Percentiles rank a stretch among this genome's conserved stretches.
Conservation (phyloP, 2,329 filamentous ascomycete species). For the Periglandula ipomoeae region DNA sequence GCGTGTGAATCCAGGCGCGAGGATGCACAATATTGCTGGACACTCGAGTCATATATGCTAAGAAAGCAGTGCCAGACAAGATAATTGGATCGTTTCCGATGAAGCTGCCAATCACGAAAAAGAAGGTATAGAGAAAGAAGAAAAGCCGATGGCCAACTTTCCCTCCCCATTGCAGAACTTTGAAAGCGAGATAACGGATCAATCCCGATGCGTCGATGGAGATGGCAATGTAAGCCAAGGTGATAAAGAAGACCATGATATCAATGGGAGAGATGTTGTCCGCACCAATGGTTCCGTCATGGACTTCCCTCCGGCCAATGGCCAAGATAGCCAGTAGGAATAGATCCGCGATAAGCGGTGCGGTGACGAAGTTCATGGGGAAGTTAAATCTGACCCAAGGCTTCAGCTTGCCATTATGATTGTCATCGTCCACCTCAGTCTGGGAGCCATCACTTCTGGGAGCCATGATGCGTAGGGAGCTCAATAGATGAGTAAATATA, state of each 20-base stretch:
- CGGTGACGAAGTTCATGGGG: slow-evolving; percentile 62
- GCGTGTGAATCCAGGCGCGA: slow-evolving; percentile 62
- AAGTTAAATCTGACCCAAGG: slow-evolving; percentile 44
- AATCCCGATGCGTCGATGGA: slow-evolving; percentile 68
- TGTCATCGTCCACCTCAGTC: slow-evolving; percentile 14
- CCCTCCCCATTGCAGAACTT: slow-evolving; percentile 58
- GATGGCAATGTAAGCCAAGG: slow-evolving; percentile 66
- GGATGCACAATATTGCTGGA: slow-evolving; percentile 65
- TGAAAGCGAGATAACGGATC: slow-evolving; percentile 62
- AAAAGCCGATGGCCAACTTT: slow-evolving; percentile 58
- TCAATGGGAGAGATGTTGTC: slow-evolving; percentile 60
- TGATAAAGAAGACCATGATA: slow-evolving; percentile 68
- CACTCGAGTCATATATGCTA: slow-evolving; percentile 69
- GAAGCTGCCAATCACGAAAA: slow-evolving; percentile 57
- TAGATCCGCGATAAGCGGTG: slow-evolving; percentile 60
- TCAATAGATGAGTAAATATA: slow-evolving; percentile 27
- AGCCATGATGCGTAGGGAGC: slow-evolving; percentile 41
- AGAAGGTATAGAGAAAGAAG: slow-evolving; percentile 66
- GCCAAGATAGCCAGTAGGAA: slow-evolving; percentile 62
- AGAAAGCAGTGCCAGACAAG: slow-evolving; percentile 62
- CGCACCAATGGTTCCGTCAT: slow-evolving; percentile 58
- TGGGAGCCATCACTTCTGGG: slow-evolving; percentile 22
- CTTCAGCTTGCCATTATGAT: slow-evolving; percentile 20
- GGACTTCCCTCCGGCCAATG: slow-evolving; percentile 57
- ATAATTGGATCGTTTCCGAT: slow-evolving; percentile 72